Base-by-base conservation (phyloP, 805 yeast species). In the Yarrowia sp. region DNA sequence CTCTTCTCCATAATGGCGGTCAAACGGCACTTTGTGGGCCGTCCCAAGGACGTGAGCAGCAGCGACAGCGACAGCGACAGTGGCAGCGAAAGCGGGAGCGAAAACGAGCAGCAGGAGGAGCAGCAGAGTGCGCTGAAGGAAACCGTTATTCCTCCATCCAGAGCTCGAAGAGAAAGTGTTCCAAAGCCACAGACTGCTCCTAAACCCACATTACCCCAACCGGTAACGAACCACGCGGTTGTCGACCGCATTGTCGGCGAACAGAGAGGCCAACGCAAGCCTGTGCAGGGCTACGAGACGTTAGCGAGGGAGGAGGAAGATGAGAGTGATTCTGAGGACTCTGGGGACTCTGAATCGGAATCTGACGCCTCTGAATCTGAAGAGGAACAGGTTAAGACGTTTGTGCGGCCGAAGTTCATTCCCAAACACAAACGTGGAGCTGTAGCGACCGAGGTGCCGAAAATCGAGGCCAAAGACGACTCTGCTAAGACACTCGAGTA, bases 321-420 rank as follows among this genome's bases (percentile, higher is more conserved):
- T 19, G n/a, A n/a, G n/a, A 24, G 30, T 24, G 30, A 7, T 24
- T 38, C 58, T 2, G 43, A 36, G 15, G 39, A 65, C 9, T 40
- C 44, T 24, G 50, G 12, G 6, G 72, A 66, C 30, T 24, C 30
- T 0, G 30, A 24, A 24, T 24, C 38, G 5, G 38, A 36, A n/a
- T 38, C 58, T 1, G 43, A 52, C 12, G 39, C 61, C 9, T 40
- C 44, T 46, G 34, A 15, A 6, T 44, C 63, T 8, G 72, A 66
- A 9, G 46, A 53, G 68, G n/a, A 72, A 69, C 70, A 58, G 9
- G 49, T 68, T 1, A 60, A 61, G 14, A 47, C 46, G 9, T 38
- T 68, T 15, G 66, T 63, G 1, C 69, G 75, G 30, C 79, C 79
- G 1, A 72, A 70, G 10, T 76, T 76, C 68, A 70, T 76, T 2